Evolutionary conservation across 2,329 filamentous ascomycete species (phyloP), one percentile per base, ranked within the genome.

Genomic region (Byssoonygena ceratinophila): DNA sequence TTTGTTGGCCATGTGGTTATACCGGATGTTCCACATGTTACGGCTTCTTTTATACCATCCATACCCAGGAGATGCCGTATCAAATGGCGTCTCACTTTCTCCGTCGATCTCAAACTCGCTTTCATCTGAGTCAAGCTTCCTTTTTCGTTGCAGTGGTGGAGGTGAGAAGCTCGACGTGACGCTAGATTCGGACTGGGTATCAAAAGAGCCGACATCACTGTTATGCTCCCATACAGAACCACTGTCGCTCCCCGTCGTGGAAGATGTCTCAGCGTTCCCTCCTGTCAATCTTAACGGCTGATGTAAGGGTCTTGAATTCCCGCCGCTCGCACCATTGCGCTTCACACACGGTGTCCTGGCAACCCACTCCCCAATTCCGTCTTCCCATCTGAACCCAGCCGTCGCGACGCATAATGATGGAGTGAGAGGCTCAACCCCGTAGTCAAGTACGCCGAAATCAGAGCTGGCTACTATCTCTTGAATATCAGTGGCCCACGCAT

Each of bases 301-400:
- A 37, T 44, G 44, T 4, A 27, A 7, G 5, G 5, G 27, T 37
- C 12, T 16, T 4, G 20, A 2, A 9, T 14, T 32, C 39, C 18
- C 18, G 20, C 25, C 22, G 20, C 25, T 41, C 9, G 27, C 8
- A n/a, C 22, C 23, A 4, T 23, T 47, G 8, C 43, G 44, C 18
- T 41, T 46, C 25, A 16, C 32, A 46, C 27, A 50, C 1, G 54
- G 54, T 18, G 48, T 50, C n/a, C 46, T 68, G 16, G 69, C 74
- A 47, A 80, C 72, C 76, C 77, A 80, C 61, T 79, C 77, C 32
- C 74, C 72, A 60, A 80, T 78, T 41, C 72, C 74, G 59, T 78
- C 76, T 59, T 79, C 77, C 76, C 76, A 80, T 29, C 73, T 64
- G 63, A 69, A 77, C 61, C 57, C 62, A 34, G 55, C 62, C 52